Base-by-base conservation (phyloP, 2,329 filamentous ascomycete genomes). In the Graphilbum fragrans region DNA sequence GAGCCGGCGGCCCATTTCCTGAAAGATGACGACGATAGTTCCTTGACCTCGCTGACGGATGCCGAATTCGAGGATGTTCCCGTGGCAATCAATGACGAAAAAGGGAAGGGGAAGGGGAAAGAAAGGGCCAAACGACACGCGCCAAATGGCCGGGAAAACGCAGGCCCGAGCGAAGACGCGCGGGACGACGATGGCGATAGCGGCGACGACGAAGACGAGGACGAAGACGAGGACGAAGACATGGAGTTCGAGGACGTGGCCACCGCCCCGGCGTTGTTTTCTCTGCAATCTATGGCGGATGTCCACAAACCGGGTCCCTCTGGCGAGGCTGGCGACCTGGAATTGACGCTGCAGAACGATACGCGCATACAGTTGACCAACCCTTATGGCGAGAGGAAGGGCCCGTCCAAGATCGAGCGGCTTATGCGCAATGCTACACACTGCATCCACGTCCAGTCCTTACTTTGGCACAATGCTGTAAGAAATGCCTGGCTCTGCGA, bases 401-500 rank as follows among this genome's bases (percentile, higher is more conserved):
- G 86, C 0, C 83, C 85, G 0, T 82, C 84, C 3, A 94, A 94
- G 60, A 76, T 82, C 22, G 86, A 95, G 55, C 77, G 86, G 39
- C 74, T 78, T 45, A 82, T 90, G 42, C 74, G 92, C 21, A 73
- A 80, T 27, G 71, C 79, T 4, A 87, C 86, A 1, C 92, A 98
- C 59, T 84, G 85, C 51, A 70, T 94, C 50, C 92, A 98, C 59
- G 87, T 96, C 2, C 80, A 93, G 56, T 75, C 79, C 40, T 65
- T 98, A 16, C 71, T 98, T 45, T 95, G 82, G 70, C 88, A 96
- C 57, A 96, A 96, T 55, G 75, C 85, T 0, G 61, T 92, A 14
- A 77, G 85, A 34, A 95, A 96, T 56, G 69, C 76, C 0, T 96
- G 90, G 81, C 63, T 87, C 18, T 85, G 85, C 50, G 84, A 96